Conservation (phyloP, 352 stramenopile genomes). For the Phytophthora nicotianae region DNA sequence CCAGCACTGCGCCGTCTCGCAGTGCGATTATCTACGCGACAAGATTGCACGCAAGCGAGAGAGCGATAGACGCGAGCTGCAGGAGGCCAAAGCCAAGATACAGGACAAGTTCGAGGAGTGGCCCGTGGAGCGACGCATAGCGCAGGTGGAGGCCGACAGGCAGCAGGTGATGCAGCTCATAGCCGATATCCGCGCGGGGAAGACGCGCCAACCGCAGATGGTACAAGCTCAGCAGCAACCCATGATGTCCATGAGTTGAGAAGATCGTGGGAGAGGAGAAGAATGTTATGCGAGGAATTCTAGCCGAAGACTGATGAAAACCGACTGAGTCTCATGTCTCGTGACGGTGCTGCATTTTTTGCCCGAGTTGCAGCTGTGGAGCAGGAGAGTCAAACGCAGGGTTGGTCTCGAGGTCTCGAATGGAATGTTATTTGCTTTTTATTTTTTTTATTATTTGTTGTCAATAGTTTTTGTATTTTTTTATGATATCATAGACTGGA, state of each 20-base stretch:
- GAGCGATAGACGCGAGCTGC: conserved; percentile 61
- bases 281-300: conserved; percentile 4
- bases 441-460: conserved; percentile 16
- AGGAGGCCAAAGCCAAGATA: conserved; percentile 55
- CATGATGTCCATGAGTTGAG: conserved; percentile 55
- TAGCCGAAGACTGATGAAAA: neutral
- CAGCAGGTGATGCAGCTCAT: conserved; percentile 82
- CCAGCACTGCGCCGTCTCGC: conserved; percentile 75
- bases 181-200: conserved; percentile 68
- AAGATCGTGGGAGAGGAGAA: neutral
- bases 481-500: too few species aligned
- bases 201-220: conserved; percentile 45
- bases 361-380: conserved; percentile 10
- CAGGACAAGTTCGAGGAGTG: conserved; percentile 65
- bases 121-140: conserved; percentile 81
- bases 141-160: conserved; percentile 78
- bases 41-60: conserved; percentile 84
- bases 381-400: neutral
- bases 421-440: conserved; percentile 44
- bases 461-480: neutral
- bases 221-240: conserved; percentile 41
- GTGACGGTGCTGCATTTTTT: conserved; percentile 18
- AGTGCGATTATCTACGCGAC: conserved; percentile 86
- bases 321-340: conserved; percentile 1
- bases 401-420: conserved; percentile 19